These are phyloP conservation scores for Xerocomellus amylosporus DNA, from an alignment of 768 basidiomycete genomes.

Conservation along the genomic window DNA sequence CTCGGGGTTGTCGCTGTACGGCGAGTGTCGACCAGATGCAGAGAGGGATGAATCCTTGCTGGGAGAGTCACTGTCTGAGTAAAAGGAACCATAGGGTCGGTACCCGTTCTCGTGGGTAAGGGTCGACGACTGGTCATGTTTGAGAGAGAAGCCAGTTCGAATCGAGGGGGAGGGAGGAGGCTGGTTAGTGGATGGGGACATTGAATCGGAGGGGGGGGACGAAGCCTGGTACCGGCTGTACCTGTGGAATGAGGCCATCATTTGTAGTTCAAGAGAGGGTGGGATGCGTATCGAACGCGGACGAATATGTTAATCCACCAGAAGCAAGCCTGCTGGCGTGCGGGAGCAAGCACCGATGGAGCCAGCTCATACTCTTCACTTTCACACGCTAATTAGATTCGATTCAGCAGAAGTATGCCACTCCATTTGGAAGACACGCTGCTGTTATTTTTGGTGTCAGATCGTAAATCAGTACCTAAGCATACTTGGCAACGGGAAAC, in stretches of 20 bases:
- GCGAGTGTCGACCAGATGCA: background rate
- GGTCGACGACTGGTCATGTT: background rate
- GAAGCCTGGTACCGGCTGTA: background rate
- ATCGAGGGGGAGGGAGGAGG: background rate
- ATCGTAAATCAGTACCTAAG: no score
- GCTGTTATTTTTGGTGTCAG: no score
- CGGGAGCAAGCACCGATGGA: background rate
- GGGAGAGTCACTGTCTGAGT: constrained; percentile 16
- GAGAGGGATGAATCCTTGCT: constrained; percentile 5
- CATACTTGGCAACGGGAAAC: no score
- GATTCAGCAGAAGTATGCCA: background rate
- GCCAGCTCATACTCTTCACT: background rate
- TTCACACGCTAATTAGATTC: background rate
- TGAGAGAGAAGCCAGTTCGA: background rate
- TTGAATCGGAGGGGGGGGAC: background rate
- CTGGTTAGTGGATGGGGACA: background rate
- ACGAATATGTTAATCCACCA: constrained; percentile 1
- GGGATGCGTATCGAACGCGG: constrained; percentile 1
- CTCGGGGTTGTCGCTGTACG: constrained; percentile 8
- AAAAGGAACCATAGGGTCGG: background rate
- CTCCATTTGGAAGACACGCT: background rate
- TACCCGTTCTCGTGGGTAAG: background rate
- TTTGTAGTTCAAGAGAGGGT: constrained; percentile 13
- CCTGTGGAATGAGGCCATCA: background rate
- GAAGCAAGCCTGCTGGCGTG: background rate